These are phyloP conservation scores for Capsicum baccatum DNA, from an alignment of 257 asterid genomes.

Conservation along the genomic window DNA sequence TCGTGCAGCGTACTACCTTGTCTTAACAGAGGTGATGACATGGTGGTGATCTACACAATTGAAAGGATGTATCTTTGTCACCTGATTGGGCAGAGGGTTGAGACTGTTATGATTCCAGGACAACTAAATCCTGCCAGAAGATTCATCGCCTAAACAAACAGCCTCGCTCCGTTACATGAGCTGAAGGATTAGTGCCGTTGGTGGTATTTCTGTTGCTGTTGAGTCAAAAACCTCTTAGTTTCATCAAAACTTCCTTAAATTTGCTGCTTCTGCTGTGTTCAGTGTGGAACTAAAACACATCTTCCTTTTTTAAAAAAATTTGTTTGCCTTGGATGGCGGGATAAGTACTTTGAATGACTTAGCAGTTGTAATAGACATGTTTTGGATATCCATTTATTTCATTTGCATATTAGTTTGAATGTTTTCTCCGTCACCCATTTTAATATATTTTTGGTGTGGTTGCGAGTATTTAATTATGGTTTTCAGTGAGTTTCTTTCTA, in stretches of 20 bases:
- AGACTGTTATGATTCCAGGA: background rate
- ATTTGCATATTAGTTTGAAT: background rate
- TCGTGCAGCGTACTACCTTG: conserved; percentile 6
- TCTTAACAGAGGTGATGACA: background rate
- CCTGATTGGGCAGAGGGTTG: background rate
- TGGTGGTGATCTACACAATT: background rate
- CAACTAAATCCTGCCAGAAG: background rate
- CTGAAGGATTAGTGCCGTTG: background rate
- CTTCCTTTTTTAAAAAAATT: background rate
- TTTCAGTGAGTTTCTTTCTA: background rate
- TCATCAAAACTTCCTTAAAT: background rate
- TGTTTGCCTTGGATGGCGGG: background rate
- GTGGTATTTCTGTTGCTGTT: background rate
- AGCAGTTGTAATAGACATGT: background rate
- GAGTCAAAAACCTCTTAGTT: background rate
- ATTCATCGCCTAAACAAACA: conserved; percentile 49
- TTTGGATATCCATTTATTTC: background rate
- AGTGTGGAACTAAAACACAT: background rate
- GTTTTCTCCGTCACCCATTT: background rate
- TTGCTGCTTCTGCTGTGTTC: background rate
- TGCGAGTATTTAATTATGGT: background rate
- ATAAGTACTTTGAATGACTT: background rate
- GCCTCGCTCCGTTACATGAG: conserved; percentile 40
- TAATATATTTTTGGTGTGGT: background rate
- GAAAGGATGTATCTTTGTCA: background rate